Evolutionary conservation across 2,329 filamentous ascomycete genomes (phyloP), one percentile per base, ranked within the genome.

Genomic region (Talaromyces sp.): DNA sequence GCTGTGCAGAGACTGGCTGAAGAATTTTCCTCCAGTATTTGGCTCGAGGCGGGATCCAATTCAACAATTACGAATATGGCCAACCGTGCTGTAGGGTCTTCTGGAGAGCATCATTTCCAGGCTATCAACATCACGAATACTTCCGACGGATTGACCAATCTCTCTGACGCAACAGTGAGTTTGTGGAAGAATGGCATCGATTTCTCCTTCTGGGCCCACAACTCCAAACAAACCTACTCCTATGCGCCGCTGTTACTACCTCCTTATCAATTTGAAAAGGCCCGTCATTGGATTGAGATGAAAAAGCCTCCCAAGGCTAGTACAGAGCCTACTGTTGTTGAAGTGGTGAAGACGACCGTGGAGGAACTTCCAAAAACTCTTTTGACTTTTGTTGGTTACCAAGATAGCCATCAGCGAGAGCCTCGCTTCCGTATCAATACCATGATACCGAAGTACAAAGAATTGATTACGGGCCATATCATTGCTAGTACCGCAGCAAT

Each of bases 401-500:
- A 61, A 7, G 67, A 70, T 27, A 56, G 22, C 16, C 43, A 41
- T 3, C 60, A 63, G 33, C 52, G 39, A 5, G 35, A 31, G 3
- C 67, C 66, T 1, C 71, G 75, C 0, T 84, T 84, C 74, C 73
- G 73, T 0, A 72, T 84, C 70, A 80, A 82, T 66, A 81, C 79
- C 27, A 31, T 0, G 63, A 43, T 31, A 3, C 72, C 67, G 0
- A 62, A 73, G 0, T 84, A 78, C 67, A 57, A 76, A 24, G 35
- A 67, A 0, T 64, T 78, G 3, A 57, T 83, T 0, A 63, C 69
- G 0, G 76, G 75, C 8, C 81, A 84, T 65, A 48, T 78, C 2
- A 78, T 82, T 50, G 76, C 75, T 0, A 65, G 75, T 37, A 76
- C 78, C 0, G 79, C 77, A 0, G 72, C 79, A 1, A 76, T 78